These are phyloP conservation scores for Leishmania martiniquensis DNA, from an alignment of 208 protist genomes.

Conservation along the genomic window DNA sequence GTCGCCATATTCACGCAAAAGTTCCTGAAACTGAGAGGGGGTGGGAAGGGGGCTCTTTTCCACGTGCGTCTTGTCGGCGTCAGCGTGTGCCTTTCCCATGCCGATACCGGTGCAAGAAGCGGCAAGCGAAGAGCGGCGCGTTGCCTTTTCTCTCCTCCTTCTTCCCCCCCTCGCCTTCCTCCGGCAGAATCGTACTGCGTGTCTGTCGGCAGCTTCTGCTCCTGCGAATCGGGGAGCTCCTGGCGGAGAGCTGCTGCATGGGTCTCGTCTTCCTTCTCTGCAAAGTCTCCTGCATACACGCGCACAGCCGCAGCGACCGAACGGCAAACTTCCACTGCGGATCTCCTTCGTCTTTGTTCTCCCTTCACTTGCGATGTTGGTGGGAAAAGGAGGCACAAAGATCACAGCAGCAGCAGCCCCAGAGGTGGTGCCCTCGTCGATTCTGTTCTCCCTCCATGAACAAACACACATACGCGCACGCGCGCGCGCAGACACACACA, in stretches of 20 bases:
- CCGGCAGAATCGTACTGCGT: not conserved
- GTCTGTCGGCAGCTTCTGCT: not conserved
- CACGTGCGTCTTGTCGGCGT: not conserved
- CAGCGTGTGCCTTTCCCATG: not conserved
- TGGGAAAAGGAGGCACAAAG: too few species aligned
- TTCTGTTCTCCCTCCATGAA: too few species aligned
- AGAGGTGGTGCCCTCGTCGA: too few species aligned
- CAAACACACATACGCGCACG: too few species aligned
- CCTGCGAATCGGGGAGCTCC: too few species aligned
- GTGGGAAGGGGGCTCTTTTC: not conserved
- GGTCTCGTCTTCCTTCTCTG: too few species aligned
- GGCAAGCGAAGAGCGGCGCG: not conserved
- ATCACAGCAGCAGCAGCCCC: too few species aligned
- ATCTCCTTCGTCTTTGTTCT: not conserved
- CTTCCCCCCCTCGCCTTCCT: too few species aligned
- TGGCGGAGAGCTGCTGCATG: not conserved
- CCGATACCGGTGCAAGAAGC: not conserved
- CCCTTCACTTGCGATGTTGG: too few species aligned
- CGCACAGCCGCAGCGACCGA: too few species aligned
- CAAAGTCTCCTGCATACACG: too few species aligned
- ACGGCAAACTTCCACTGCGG: not conserved
- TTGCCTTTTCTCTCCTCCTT: not conserved
- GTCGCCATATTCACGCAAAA: not conserved
- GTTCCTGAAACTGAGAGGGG: not conserved
- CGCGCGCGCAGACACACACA: not conserved